Evolutionary conservation across 2,329 filamentous ascomycete genomes (phyloP).

Genomic region (Cordyceps farinosa): DNA sequence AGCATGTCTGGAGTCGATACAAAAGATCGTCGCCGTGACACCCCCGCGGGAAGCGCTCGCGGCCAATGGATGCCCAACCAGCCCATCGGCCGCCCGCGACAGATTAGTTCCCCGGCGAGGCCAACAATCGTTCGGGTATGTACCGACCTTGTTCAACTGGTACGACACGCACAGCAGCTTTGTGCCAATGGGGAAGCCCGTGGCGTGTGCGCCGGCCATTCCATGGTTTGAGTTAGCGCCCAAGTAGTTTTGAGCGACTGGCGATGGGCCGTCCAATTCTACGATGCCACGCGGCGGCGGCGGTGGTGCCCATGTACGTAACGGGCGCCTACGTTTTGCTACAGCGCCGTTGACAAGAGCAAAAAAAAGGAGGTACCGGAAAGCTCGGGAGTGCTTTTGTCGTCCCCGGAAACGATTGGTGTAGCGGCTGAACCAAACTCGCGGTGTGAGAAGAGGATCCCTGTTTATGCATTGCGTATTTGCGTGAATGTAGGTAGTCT

Average conservation of each 20-base stretch:
- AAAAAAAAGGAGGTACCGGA: not conserved
- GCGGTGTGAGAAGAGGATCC: conserved; percentile 5
- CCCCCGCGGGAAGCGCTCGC: too few relatives aligned
- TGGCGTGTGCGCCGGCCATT: not conserved
- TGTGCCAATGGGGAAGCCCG: not conserved
- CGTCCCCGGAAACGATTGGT: not conserved
- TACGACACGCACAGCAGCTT: too few relatives aligned
- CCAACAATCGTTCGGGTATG: too few relatives aligned
- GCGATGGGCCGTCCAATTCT: not conserved
- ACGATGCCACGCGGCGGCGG: not conserved
- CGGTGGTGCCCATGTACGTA: not conserved
- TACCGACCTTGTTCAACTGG: too few relatives aligned
- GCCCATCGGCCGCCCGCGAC: too few relatives aligned
- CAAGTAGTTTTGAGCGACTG: too few relatives aligned
- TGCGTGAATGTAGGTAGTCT: not conserved
- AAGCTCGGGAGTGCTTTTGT: conserved; percentile 1
- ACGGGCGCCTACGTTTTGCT: not conserved
- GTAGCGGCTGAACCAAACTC: not conserved
- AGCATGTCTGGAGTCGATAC: too few relatives aligned
- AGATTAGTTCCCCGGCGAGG: too few relatives aligned
- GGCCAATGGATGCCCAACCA: too few relatives aligned
- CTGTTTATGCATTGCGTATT: not conserved
- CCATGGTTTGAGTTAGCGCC: not conserved
- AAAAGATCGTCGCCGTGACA: too few relatives aligned
- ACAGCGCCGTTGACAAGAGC: not conserved